A percentile compares a stretch with the other conserved stretches of the same genome.
Evolutionary conservation across 306 rosid genomes (phyloP).

Genomic region (Fragaria vesca): DNA sequence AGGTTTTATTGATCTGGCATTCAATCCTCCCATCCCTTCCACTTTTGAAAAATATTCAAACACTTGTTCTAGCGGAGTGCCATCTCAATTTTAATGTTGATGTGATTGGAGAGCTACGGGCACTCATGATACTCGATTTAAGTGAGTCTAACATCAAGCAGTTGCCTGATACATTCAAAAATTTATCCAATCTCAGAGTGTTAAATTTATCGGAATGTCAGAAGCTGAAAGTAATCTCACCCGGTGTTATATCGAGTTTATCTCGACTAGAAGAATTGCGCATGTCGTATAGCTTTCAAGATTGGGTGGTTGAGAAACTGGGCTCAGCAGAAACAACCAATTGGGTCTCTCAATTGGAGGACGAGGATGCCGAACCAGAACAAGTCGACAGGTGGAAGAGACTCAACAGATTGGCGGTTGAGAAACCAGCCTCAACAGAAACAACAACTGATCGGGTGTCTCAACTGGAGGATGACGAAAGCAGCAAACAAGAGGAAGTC

Average conservation of each 20-base stretch:
- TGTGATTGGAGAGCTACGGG: neutral
- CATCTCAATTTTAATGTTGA: neutral
- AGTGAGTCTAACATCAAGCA: neutral
- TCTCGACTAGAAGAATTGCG: neutral
- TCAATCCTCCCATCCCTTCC: neutral
- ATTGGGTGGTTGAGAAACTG: neutral
- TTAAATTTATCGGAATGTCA: neutral
- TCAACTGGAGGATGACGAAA: too few species aligned
- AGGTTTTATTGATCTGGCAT: neutral
- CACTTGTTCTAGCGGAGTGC: neutral
- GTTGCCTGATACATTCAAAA: neutral
- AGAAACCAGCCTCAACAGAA: neutral
- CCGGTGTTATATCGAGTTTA: neutral
- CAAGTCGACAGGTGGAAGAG: neutral
- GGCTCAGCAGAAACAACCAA: neutral
- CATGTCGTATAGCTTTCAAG: neutral
- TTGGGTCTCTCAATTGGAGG: neutral
- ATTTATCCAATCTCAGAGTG: neutral
- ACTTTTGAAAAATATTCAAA: neutral
- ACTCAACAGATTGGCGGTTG: neutral
- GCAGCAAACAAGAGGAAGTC: too few species aligned
- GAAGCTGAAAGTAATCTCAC: neutral
- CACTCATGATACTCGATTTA: neutral
- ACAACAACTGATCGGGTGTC: too few species aligned
- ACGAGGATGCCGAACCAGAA: neutral